phyloP scores from a whole-genome alignment of 2,329 filamentous ascomycete genomes.

The Calcarisporium arbuscula region DNA sequence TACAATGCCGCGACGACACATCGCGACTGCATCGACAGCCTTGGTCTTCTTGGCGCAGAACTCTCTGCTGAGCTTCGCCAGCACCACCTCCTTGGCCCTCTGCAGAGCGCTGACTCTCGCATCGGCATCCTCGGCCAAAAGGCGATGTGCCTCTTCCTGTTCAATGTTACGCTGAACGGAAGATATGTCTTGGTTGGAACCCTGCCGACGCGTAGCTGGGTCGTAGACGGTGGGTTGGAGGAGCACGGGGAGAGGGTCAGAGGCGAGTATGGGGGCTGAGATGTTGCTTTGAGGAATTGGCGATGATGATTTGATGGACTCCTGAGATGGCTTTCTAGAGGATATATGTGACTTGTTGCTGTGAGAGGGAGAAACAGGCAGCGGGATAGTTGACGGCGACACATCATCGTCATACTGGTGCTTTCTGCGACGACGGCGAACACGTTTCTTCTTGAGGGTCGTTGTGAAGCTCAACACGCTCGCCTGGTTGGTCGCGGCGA shows the following conservation, averaged over 20 bases:
- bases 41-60: conserved; percentile 30
- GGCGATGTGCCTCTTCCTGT: conserved; percentile 48
- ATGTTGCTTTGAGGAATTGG: conserved; percentile 32
- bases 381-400: not conserved
- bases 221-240: conserved; percentile 54
- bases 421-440: conserved; percentile 30
- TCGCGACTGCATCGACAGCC: conserved; percentile 25
- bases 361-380: conserved; percentile 11
- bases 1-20: conserved; percentile 25
- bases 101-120: conserved; percentile 48
- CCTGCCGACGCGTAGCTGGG: conserved; percentile 23
- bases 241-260: conserved; percentile 44
- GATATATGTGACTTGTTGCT: conserved; percentile 15
- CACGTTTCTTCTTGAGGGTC: conserved; percentile 40
- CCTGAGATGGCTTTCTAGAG: conserved; percentile 18
- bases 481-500: conserved; percentile 23
- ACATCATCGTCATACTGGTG: conserved; percentile 22
- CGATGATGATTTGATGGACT: conserved; percentile 19
- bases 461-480: conserved; percentile 37
- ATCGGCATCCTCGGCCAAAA: conserved; percentile 50
- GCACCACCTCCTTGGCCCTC: conserved; percentile 54
- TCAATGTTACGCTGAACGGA: conserved; percentile 53
- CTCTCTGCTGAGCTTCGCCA: conserved; percentile 52
- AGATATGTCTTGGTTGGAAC: conserved; percentile 41
- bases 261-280: conserved; percentile 42